These are phyloP conservation scores for Pleurotus citrinopileatus DNA, from an alignment of 768 basidiomycete species.

Conservation along the genomic window DNA sequence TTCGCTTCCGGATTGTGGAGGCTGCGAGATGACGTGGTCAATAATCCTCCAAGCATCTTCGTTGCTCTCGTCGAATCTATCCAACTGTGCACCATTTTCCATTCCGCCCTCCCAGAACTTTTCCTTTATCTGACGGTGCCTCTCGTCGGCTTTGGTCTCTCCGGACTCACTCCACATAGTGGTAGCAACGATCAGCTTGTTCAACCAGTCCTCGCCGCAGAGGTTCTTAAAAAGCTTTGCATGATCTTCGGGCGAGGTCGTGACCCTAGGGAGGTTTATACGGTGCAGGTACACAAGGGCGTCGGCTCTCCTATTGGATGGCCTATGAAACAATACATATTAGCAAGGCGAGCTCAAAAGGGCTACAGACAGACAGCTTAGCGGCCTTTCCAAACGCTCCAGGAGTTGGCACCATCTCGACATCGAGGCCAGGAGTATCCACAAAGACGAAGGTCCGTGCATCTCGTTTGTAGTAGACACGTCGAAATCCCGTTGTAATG, in stretches of 20 bases:
- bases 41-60: conserved; percentile 34
- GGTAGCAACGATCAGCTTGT: conserved; percentile 45
- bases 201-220: conserved; percentile 40
- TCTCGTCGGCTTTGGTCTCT: conserved; percentile 34
- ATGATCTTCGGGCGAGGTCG: not conserved
- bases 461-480: too few species aligned
- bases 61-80: conserved; percentile 30
- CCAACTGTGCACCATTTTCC: conserved; percentile 32
- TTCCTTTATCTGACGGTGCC: conserved; percentile 19
- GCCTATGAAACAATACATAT: too few species aligned
- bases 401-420: too few species aligned
- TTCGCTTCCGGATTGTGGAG: too few species aligned
- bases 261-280: conserved; percentile 16
- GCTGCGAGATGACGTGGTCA: conserved; percentile 28
- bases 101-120: conserved; percentile 45
- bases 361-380: too few species aligned
- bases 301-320: not conserved
- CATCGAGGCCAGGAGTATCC: too few species aligned
- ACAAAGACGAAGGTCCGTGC: too few species aligned
- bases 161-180: conserved; percentile 46
- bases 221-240: conserved; percentile 36
- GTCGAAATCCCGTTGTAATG: too few species aligned
- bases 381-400: too few species aligned
- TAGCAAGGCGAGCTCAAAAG: too few species aligned
- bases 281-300: not conserved